Percentiles rank a stretch among this genome's conserved stretches.
Conservation (phyloP, 2,329 filamentous ascomycete species). For the Penicillium sp. region DNA sequence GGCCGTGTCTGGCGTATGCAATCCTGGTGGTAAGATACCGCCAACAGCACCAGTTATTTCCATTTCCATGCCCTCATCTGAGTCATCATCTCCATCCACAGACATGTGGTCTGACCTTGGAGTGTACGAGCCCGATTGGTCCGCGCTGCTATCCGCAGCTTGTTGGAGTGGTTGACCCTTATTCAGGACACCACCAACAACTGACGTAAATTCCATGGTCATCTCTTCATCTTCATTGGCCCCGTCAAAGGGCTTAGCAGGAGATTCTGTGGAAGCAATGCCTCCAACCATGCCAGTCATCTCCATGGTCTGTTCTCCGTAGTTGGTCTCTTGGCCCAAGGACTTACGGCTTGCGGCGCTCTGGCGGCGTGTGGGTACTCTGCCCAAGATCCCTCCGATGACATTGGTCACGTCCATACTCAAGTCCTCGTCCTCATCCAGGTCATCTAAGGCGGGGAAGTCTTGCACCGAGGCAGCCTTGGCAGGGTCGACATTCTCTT, state of each 20-base stretch:
- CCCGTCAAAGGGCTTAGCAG: conserved; percentile 31
- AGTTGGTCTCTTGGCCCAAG: conserved; percentile 46
- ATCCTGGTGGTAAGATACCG: conserved; percentile 53
- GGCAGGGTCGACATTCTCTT: conserved; percentile 47
- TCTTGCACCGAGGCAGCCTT: conserved; percentile 13
- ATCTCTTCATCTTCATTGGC: conserved; percentile 46
- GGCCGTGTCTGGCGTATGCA: conserved; percentile 43
- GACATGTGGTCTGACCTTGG: conserved; percentile 24
- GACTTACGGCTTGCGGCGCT: conserved; percentile 47
- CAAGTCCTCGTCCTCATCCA: conserved; percentile 66
- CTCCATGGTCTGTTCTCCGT: conserved; percentile 51
- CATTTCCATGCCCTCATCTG: conserved; percentile 51
- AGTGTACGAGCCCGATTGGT: conserved; percentile 10
- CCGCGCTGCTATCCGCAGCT: conserved; percentile 14
- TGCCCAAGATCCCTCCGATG: conserved; percentile 73
- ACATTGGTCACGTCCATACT: conserved; percentile 93
- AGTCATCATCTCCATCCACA: conserved; percentile 31
- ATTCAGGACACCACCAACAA: conserved; percentile 45
- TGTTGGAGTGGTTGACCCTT: conserved; percentile 19
- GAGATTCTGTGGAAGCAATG: conserved; percentile 32
- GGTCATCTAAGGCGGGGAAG: conserved; percentile 37
- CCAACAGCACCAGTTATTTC: conserved; percentile 59
- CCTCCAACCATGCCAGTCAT: conserved; percentile 48
- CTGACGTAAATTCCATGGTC: conserved; percentile 52
- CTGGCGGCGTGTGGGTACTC: conserved; percentile 34